Conservation (phyloP, 2,329 filamentous ascomycete genomes). For the Elsinoe australis region DNA sequence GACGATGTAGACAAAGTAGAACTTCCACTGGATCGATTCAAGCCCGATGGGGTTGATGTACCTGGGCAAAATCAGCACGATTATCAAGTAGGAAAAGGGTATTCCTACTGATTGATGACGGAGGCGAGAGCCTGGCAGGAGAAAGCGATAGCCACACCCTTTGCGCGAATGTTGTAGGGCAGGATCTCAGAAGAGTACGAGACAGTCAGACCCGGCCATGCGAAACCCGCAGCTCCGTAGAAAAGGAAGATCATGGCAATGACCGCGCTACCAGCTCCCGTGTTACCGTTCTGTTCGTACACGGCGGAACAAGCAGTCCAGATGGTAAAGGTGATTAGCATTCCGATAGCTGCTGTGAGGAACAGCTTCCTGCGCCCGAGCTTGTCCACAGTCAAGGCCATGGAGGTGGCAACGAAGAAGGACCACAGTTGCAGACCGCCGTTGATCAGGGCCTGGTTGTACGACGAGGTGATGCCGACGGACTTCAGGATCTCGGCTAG, state of each 20-base stretch:
- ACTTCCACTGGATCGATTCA: slow-evolving; percentile 28
- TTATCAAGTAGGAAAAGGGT: too few species aligned
- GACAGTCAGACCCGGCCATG: slow-evolving; percentile 27
- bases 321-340: slow-evolving; percentile 32
- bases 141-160: slow-evolving; percentile 17
- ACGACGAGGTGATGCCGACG: slow-evolving; percentile 26
- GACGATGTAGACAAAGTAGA: slow-evolving; percentile 29
- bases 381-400: slow-evolving; percentile 28
- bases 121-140: slow-evolving; percentile 23
- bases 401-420: slow-evolving; percentile 48
- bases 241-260: slow-evolving; percentile 36
- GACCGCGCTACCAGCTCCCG: slow-evolving; percentile 29
- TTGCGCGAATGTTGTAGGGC: slow-evolving; percentile 22
- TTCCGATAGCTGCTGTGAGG: slow-evolving; percentile 30
- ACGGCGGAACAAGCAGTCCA: slow-evolving; percentile 41
- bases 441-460: slow-evolving; percentile 34
- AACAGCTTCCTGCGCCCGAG: slow-evolving; percentile 28
- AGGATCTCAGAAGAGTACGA: slow-evolving; percentile 27
- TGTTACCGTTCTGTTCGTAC: slow-evolving; percentile 36
- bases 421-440: slow-evolving; percentile 54
- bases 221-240: slow-evolving; percentile 33
- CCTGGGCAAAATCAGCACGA: too few species aligned
- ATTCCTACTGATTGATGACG: slow-evolving; percentile 24
- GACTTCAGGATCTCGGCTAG: slow-evolving; percentile 25
- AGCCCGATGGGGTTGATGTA: slow-evolving; percentile 35